phyloP scores from a whole-genome alignment of 2,329 filamentous ascomycete genomes.

The Coniochaeta sp. region DNA sequence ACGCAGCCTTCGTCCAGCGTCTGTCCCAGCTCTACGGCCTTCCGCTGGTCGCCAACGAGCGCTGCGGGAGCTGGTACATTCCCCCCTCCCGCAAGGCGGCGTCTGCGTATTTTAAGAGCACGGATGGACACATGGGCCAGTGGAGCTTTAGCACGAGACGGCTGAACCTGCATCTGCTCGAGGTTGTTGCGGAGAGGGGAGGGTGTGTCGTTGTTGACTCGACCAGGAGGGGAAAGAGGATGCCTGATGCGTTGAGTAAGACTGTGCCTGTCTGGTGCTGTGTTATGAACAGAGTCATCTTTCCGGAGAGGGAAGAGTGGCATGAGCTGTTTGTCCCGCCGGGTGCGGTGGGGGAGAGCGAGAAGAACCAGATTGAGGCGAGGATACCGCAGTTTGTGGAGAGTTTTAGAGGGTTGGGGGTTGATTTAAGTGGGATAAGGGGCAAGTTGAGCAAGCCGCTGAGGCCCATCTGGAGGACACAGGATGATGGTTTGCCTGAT shows the following conservation, averaged over 20 bases:
- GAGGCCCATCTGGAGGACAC: slow-evolving; percentile 72
- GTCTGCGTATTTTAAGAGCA: slow-evolving; percentile 95
- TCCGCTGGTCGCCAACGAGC: slow-evolving; percentile 83
- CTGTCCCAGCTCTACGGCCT: slow-evolving; percentile 50
- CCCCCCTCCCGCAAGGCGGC: slow-evolving; percentile 53
- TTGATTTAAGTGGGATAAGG: slow-evolving; percentile 49
- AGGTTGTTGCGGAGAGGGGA: slow-evolving; percentile 60
- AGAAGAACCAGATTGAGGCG: slow-evolving; percentile 69
- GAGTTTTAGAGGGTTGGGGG: slow-evolving; percentile 45
- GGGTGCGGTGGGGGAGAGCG: slow-evolving; percentile 63
- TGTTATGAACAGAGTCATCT: slow-evolving; percentile 73
- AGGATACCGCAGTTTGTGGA: slow-evolving; percentile 48
- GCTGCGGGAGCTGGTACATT: slow-evolving; percentile 96
- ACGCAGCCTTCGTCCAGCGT: slow-evolving; percentile 64
- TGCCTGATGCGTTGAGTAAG: slow-evolving; percentile 92
- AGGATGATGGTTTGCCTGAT: slow-evolving; percentile 18
- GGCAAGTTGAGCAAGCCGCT: slow-evolving; percentile 61
- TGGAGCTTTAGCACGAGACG: slow-evolving; percentile 85
- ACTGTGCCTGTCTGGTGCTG: slow-evolving; percentile 92
- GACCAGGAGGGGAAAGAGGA: slow-evolving; percentile 83
- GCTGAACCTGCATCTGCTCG: slow-evolving; percentile 75
- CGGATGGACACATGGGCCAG: slow-evolving; percentile 83
- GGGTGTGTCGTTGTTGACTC: slow-evolving; percentile 85
- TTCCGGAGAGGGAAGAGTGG: slow-evolving; percentile 43
- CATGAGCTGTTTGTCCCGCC: slow-evolving; percentile 63